phyloP scores from a whole-genome alignment of 805 yeast species.

The Kodamaea leandrae region DNA sequence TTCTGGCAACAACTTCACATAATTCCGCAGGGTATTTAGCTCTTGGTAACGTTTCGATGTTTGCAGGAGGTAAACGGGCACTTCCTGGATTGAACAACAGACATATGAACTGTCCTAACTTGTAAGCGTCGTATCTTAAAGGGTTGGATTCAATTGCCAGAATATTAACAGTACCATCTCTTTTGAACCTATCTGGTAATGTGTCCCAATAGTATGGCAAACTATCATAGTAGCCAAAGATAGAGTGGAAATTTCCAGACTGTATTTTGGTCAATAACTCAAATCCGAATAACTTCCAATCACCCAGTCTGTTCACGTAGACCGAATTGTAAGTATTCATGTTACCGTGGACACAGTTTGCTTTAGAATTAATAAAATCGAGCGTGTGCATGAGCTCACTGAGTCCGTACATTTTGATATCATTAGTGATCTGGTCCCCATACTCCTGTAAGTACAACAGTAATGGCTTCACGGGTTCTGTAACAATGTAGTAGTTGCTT shows the following conservation, averaged over 20 bases:
- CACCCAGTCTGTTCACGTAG: slow-evolving; percentile 65
- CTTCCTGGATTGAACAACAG: slow-evolving; percentile 30
- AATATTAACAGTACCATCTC: slow-evolving; percentile 41
- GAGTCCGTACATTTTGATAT: slow-evolving; percentile 52
- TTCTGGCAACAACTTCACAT: slow-evolving; percentile 6
- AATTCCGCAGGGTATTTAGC: slow-evolving; percentile 5
- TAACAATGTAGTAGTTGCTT: slow-evolving; percentile 52
- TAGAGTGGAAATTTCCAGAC: slow-evolving; percentile 46
- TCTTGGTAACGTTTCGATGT: slow-evolving; percentile 5
- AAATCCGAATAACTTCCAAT: slow-evolving; percentile 82
- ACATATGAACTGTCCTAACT: slow-evolving; percentile 55
- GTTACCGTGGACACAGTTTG: slow-evolving; percentile 62
- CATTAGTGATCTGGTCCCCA: slow-evolving; percentile 24
- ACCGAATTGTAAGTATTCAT: slow-evolving; percentile 51
- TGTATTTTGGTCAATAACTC: slow-evolving; percentile 57
- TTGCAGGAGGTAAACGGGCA: slow-evolving; percentile 5
- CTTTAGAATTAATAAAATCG: slow-evolving; percentile 56
- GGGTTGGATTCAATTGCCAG: slow-evolving; percentile 25
- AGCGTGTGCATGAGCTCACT: slow-evolving; percentile 54
- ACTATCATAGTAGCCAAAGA: slow-evolving; percentile 28
- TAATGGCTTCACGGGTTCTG: slow-evolving; percentile 65
- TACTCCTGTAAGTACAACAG: slow-evolving; percentile 33
- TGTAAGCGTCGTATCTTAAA: slow-evolving; percentile 60
- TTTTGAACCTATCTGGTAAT: slow-evolving; percentile 49
- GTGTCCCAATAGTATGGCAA: slow-evolving; percentile 24